Percentiles rank a stretch among this genome's conserved stretches.
Conservation (phyloP, 768 basidiomycete species). For the Termitomyces sp. region DNA sequence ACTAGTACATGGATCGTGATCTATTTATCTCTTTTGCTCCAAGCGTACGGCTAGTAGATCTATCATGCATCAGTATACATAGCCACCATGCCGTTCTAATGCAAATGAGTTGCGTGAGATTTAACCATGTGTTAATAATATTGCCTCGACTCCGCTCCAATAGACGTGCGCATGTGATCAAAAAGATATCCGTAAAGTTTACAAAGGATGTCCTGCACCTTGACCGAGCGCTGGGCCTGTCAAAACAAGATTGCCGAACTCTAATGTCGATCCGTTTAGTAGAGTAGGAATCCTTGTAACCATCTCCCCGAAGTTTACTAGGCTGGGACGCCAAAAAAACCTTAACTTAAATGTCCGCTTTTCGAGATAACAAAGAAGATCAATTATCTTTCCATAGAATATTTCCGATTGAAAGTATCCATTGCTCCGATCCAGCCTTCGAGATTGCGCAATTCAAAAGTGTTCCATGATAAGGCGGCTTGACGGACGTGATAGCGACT, state of each 20-base stretch:
- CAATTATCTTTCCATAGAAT: not conserved
- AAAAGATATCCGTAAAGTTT: slow-evolving; percentile 11
- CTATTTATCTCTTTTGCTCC: slow-evolving; percentile 16
- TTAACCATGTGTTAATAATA: slow-evolving; percentile 26
- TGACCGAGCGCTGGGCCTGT: not conserved
- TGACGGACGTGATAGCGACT: not conserved
- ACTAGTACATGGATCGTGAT: slow-evolving; percentile 1
- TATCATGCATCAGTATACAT: slow-evolving; percentile 14
- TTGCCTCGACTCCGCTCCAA: slow-evolving; percentile 29
- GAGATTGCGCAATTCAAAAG: not conserved
- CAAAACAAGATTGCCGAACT: slow-evolving; percentile 9
- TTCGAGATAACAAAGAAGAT: slow-evolving; percentile 10
- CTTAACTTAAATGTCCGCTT: not conserved
- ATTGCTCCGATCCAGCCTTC: slow-evolving; percentile 1
- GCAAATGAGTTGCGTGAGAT: slow-evolving; percentile 22
- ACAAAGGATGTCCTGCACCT: slow-evolving; percentile 4
- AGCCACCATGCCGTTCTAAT: slow-evolving; percentile 23
- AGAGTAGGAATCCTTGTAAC: not conserved
- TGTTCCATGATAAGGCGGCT: not conserved
- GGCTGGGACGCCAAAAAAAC: not conserved
- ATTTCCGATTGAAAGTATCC: not conserved
- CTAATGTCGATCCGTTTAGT: slow-evolving; percentile 4
- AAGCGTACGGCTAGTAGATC: slow-evolving; percentile 18
- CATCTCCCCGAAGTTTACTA: slow-evolving; percentile 8
- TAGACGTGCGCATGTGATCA: slow-evolving; percentile 27